Evolutionary conservation across 2,329 filamentous ascomycete genomes (phyloP).

Genomic region (Colletotrichum salicis): DNA sequence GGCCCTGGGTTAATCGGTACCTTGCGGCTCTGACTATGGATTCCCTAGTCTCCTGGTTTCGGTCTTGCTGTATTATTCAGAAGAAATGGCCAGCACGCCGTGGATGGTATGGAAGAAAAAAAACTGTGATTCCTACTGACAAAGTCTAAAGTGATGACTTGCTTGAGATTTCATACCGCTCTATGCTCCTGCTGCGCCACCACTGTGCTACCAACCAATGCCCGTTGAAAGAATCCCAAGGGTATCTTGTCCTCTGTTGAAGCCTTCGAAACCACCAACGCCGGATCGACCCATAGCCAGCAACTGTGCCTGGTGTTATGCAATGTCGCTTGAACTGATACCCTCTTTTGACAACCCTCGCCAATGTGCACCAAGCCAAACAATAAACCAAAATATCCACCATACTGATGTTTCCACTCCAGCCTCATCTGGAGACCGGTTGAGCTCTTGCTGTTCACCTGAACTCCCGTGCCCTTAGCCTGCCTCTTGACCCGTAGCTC

Average conservation of each 20-base stretch:
- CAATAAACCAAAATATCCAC: neutral
- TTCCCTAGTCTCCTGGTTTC: too few species aligned
- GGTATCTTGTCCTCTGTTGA: constrained; percentile 9
- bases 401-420: too few species aligned
- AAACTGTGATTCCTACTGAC: neutral
- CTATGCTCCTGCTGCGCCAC: neutral
- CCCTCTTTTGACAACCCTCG: neutral
- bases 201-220: neutral
- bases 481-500: neutral
- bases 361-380: neutral
- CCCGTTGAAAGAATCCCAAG: constrained; percentile 9
- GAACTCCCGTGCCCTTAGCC: too few species aligned
- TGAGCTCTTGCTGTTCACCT: too few species aligned
- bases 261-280: constrained; percentile 9
- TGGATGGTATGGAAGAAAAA: neutral
- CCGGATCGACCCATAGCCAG: neutral
- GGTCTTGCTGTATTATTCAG: neutral
- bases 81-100: neutral
- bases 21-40: too few species aligned
- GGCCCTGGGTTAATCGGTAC: too few species aligned
- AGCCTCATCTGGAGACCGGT: too few species aligned
- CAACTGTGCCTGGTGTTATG: neutral
- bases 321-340: neutral
- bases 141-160: neutral
- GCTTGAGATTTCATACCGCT: neutral